These are phyloP conservation scores for Trametes cubensis DNA, from an alignment of 768 basidiomycete genomes.

Conservation along the genomic window DNA sequence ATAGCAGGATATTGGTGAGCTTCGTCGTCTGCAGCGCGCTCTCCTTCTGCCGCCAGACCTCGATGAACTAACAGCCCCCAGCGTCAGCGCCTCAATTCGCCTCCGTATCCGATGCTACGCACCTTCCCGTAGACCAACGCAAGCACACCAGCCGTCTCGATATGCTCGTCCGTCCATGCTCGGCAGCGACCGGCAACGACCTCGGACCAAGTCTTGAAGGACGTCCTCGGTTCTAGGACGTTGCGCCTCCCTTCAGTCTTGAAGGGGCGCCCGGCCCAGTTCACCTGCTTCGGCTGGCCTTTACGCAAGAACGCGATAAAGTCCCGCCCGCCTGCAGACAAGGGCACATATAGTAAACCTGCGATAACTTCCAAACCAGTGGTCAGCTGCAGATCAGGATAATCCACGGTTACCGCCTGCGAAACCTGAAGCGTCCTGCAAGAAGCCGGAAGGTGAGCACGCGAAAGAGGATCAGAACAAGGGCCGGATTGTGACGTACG, in stretches of 20 bases:
- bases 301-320: conserved; percentile 83
- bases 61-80: conserved; percentile 61
- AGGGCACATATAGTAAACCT: conserved; percentile 74
- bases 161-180: conserved; percentile 79
- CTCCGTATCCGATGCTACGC: not conserved
- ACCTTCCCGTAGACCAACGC: conserved; percentile 80
- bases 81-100: not conserved
- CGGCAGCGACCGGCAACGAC: conserved; percentile 67
- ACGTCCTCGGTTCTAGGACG: conserved; percentile 71
- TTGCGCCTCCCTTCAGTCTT: conserved; percentile 41
- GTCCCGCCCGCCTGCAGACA: conserved; percentile 72
- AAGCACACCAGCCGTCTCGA: conserved; percentile 80
- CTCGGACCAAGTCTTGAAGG: conserved; percentile 82
- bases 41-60: conserved; percentile 86
- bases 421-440: conserved; percentile 69
- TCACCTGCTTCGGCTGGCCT: conserved; percentile 69
- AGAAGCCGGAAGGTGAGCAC: not conserved
- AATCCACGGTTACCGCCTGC: conserved; percentile 68
- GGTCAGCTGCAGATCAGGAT: conserved; percentile 66
- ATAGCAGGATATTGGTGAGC: conserved; percentile 71
- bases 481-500: conserved; percentile 42
- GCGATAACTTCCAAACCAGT: conserved; percentile 66
- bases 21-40: conserved; percentile 69
- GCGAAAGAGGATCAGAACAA: too few relatives aligned
- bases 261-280: conserved; percentile 80